These are phyloP conservation scores for Kwoniella botswanensis DNA, from an alignment of 768 basidiomycete genomes.

Conservation along the genomic window DNA sequence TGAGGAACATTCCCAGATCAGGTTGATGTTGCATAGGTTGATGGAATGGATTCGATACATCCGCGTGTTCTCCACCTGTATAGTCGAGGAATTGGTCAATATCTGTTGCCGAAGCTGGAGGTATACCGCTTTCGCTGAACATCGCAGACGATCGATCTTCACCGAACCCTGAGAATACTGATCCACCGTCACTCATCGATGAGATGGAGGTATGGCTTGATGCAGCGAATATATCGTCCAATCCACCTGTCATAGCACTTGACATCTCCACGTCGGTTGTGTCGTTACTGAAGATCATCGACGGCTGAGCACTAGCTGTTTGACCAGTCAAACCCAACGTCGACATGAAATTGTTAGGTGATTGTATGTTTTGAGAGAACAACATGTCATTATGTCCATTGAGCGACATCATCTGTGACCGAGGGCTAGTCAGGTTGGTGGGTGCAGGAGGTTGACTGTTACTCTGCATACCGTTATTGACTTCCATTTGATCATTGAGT, in stretches of 20 bases:
- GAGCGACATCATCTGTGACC: conserved; percentile 12
- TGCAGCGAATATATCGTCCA: conserved; percentile 38
- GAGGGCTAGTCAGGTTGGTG: conserved; percentile 14
- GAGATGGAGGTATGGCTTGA: conserved; percentile 37
- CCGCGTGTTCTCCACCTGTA: conserved; percentile 39
- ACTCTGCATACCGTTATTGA: conserved; percentile 7
- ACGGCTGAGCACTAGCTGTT: conserved; percentile 22
- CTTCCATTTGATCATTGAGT: conserved; percentile 7
- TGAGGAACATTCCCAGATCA: conserved; percentile 5
- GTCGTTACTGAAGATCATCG: conserved; percentile 34
- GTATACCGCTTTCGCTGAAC: conserved; percentile 44
- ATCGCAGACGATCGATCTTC: conserved; percentile 37
- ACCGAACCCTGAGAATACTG: conserved; percentile 36
- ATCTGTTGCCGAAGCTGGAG: conserved; percentile 34
- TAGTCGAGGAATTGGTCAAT: conserved; percentile 51
- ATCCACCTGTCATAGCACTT: conserved; percentile 32
- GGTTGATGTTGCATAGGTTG: conserved; percentile 14
- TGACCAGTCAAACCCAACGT: conserved; percentile 21
- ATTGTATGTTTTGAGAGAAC: conserved; percentile 29
- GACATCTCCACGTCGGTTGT: conserved; percentile 37
- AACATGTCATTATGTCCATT: conserved; percentile 33
- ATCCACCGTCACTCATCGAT: conserved; percentile 35
- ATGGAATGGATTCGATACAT: conserved; percentile 29
- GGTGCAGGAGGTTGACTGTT: conserved; percentile 5
- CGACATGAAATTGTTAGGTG: conserved; percentile 30